Base-by-base conservation (phyloP, 1,284 basidiomycete species). In the Marasmius fiardii region DNA sequence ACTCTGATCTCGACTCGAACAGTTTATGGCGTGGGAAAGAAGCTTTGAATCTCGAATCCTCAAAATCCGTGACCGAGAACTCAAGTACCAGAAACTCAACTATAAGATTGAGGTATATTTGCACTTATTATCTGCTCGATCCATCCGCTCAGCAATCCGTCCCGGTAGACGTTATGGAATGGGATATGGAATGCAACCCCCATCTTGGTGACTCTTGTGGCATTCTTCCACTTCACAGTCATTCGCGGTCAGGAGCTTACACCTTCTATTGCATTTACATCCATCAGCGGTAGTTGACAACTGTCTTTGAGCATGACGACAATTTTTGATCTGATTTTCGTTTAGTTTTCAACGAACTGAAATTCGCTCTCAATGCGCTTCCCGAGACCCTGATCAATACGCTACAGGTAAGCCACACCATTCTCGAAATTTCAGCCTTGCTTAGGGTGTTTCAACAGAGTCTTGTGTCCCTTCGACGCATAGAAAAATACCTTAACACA, bases 1-100 rank as follows among this genome's bases (percentile, higher is more conserved):
- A 7, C 37, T 53, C 26, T n/a, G 6, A 10, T 3, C 12, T 31
- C 4, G 5, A 52, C 39, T n/a, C n/a, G n/a, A 21, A 23, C 59
- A 90, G 84, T 95, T 95, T 70, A 95, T 95, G 92, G 92, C 92
- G 10, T 95, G 93, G 93, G 95, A 97, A 71, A 83, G 91, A 20
- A 91, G 86, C 63, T 96, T 96, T 64, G 93, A 96, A 71, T 76
- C 78, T 31, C 79, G 82, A 7, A 86, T 96, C 7, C 69, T 90
- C 54, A 83, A 81, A 52, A 78, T 95, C 58, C 82, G 93, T 23
- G 83, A 82, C 49, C 86, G 85, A 61, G 93, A 96, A 68, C 76
- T 96, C 12, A 85, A 85, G 62, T 93, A 86, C 70, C 92, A 94
- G 68, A 86, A 85, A 60, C 71, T 91, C 54, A 95, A 93, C 71